Conservation (phyloP, 805 yeast genomes). For the Pichia sporocuriosa region DNA sequence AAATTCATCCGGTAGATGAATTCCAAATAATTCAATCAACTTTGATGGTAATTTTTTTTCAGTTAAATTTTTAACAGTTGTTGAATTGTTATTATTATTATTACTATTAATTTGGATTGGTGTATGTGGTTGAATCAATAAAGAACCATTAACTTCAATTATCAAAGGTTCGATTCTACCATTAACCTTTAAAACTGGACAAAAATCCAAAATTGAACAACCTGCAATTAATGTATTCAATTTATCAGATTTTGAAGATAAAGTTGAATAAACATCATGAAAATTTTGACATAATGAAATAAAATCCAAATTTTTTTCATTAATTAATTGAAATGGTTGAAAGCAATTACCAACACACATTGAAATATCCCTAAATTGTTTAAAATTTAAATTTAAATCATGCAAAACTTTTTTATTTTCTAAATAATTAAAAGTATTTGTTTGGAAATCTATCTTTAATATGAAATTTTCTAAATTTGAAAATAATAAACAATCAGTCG, state of each 20-base stretch:
- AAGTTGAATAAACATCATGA: background rate
- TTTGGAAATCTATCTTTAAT: conserved; percentile 59
- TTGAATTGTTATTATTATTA: no score
- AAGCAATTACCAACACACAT: conserved; percentile 73
- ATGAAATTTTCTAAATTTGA: conserved; percentile 61
- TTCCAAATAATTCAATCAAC: conserved; percentile 74
- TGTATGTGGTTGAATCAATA: conserved; percentile 9
- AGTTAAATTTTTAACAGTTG: conserved; percentile 11
- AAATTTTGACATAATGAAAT: background rate
- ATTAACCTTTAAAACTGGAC: conserved; percentile 63
- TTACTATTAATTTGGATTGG: conserved; percentile 11
- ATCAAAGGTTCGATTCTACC: conserved; percentile 62
- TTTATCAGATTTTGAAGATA: conserved; percentile 25
- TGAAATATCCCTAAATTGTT: conserved; percentile 69
- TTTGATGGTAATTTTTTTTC: conserved; percentile 57
- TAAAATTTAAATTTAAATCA: conserved; percentile 54
- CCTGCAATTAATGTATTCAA: conserved; percentile 58
- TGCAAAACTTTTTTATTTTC: conserved; percentile 50
- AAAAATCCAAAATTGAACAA: conserved; percentile 55
- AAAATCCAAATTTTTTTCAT: background rate
- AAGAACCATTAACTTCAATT: conserved; percentile 18
- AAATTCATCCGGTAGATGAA: conserved; percentile 79
- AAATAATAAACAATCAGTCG: conserved; percentile 68
- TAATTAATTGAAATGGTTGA: conserved; percentile 57
- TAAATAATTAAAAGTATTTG: conserved; percentile 59